A percentile compares a stretch with the other conserved stretches of the same genome.
Evolutionary conservation across 148 eudicot species (phyloP).

Genomic region (Mesembryanthemum crystallinum): DNA sequence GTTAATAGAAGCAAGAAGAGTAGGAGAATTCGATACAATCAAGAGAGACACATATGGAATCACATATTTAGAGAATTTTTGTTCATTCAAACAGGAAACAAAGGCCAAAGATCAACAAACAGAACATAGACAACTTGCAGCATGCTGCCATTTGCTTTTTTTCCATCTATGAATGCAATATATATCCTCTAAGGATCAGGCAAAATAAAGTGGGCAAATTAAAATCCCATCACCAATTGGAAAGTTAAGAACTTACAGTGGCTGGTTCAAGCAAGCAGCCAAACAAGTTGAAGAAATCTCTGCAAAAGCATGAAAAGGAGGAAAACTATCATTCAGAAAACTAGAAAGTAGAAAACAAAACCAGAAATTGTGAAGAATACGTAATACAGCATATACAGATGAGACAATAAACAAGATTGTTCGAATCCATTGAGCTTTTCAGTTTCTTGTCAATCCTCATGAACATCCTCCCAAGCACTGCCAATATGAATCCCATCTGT

Average conservation of each 20-base stretch:
- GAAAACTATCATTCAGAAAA: not conserved
- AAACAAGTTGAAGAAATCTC: slow-evolving; percentile 61
- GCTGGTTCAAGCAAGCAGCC: slow-evolving; percentile 88
- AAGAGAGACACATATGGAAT: not conserved
- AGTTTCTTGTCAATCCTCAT: not conserved
- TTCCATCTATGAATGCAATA: not conserved
- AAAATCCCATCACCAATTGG: slow-evolving; percentile 1
- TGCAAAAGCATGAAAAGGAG: slow-evolving; percentile 28
- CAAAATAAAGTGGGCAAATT: not conserved
- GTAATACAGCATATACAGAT: not conserved
- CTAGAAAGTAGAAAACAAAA: not conserved
- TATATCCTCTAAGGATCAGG: not conserved
- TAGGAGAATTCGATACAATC: not conserved
- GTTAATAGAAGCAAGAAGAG: not conserved
- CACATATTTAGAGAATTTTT: not conserved
- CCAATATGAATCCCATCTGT: not conserved
- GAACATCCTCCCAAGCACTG: too few relatives aligned
- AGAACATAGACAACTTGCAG: not conserved
- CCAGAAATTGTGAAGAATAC: not conserved
- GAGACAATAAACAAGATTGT: not conserved
- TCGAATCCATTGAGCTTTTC: not conserved
- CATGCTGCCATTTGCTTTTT: too few relatives aligned
- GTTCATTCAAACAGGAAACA: not conserved
- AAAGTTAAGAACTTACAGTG: slow-evolving; percentile 50
- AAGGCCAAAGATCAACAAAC: not conserved